Percentiles rank a stretch among this genome's conserved stretches.
These are phyloP conservation scores for Echinosophora koreensis DNA, from an alignment of 306 rosid genomes.

Conservation along the genomic window DNA sequence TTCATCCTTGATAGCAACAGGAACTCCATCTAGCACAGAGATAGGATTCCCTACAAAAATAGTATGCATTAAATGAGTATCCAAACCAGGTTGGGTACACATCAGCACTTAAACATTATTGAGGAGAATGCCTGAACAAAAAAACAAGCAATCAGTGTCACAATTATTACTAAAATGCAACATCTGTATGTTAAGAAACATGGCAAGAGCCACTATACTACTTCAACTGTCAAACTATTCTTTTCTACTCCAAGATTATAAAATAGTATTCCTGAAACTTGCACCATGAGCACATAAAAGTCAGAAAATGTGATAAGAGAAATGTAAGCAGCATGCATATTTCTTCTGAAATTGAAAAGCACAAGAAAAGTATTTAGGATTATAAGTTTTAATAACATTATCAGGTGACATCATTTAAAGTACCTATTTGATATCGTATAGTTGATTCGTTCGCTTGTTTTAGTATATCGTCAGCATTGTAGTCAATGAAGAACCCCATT, in stretches of 20 bases:
- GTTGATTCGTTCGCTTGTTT: constrained; percentile 83
- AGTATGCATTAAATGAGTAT: constrained; percentile 35
- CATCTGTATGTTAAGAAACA: not conserved
- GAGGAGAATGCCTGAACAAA: not conserved
- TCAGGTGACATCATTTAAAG: constrained; percentile 9
- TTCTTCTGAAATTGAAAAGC: not conserved
- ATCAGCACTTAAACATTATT: not conserved
- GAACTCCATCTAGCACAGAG: constrained; percentile 85
- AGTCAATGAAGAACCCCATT: constrained; percentile 87
- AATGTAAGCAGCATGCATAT: constrained; percentile 1
- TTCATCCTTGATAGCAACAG: constrained; percentile 90
- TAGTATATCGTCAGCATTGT: constrained; percentile 65
- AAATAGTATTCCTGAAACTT: constrained; percentile 27
- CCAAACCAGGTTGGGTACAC: constrained; percentile 9
- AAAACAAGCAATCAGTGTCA: not conserved
- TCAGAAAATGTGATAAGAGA: constrained; percentile 1
- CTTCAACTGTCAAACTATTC: not conserved
- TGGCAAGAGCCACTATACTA: not conserved
- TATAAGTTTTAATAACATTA: constrained; percentile 5
- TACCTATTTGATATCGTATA: constrained; percentile 72
- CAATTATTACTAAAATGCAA: constrained; percentile 2
- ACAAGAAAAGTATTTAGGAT: not conserved
- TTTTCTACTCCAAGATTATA: constrained; percentile 17
- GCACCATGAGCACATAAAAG: not conserved
- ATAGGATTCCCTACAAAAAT: constrained; percentile 67